phyloP scores from a whole-genome alignment of 2,329 filamentous ascomycete genomes.

The Juglanconis sp. region DNA sequence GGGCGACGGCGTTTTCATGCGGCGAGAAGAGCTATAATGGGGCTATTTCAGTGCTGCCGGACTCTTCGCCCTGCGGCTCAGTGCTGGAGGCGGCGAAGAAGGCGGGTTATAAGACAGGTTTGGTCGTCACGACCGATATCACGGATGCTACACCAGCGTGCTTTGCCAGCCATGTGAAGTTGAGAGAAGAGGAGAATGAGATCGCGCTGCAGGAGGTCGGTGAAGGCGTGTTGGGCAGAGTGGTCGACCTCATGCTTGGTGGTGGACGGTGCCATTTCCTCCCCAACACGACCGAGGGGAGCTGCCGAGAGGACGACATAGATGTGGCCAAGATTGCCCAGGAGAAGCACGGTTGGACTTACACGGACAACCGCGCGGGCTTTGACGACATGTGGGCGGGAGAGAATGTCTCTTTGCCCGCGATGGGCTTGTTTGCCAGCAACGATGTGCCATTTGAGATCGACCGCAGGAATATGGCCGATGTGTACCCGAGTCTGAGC shows the following conservation, averaged over 20 bases:
- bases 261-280: conserved; percentile 93
- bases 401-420: conserved; percentile 67
- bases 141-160: conserved; percentile 96
- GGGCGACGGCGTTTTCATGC: conserved; percentile 93
- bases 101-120: conserved; percentile 85
- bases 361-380: conserved; percentile 65
- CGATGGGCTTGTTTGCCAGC: conserved; percentile 80
- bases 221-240: conserved; percentile 77
- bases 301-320: conserved; percentile 76
- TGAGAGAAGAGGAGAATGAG: conserved; percentile 76
- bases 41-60: conserved; percentile 84
- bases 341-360: conserved; percentile 74
- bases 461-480: conserved; percentile 74
- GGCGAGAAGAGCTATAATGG: conserved; percentile 94
- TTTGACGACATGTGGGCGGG: conserved; percentile 75
- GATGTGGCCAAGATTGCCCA: conserved; percentile 72
- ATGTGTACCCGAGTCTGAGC: conserved; percentile 81
- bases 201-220: conserved; percentile 93
- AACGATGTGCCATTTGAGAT: conserved; percentile 90
- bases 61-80: conserved; percentile 84
- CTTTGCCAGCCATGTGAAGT: conserved; percentile 84
- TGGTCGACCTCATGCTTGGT: conserved; percentile 89
- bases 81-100: conserved; percentile 90
- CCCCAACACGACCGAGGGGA: conserved; percentile 74
- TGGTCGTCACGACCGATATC: conserved; percentile 92